A percentile compares a stretch with the other conserved stretches of the same genome.
Evolutionary conservation across 345 rosid genomes (phyloP).

Genomic region (Melastoma malabathricum): DNA sequence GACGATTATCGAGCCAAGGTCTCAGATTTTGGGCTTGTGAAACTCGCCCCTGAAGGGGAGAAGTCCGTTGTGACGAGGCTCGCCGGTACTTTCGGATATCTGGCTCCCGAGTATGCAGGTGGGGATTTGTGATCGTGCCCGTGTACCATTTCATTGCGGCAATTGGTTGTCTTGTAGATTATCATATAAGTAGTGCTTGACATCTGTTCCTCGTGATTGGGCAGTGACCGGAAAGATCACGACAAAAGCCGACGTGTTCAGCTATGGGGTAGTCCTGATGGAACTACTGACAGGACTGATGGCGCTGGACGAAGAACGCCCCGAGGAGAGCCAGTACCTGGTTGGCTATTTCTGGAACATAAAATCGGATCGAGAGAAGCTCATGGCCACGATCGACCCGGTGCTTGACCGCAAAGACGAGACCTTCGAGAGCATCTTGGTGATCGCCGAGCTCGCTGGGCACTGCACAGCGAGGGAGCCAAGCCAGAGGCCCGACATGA

Average conservation of each 20-base stretch:
- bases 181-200: not conserved
- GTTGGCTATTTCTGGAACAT: conserved; percentile 67
- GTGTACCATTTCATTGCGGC: not conserved
- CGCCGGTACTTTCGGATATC: conserved; percentile 74
- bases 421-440: conserved; percentile 38
- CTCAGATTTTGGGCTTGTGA: conserved; percentile 72
- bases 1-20: conserved; percentile 66
- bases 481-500: conserved; percentile 61
- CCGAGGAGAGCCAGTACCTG: conserved; percentile 64
- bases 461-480: conserved; percentile 76
- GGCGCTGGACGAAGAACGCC: conserved; percentile 59
- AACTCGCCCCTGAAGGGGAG: conserved; percentile 67
- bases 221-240: conserved; percentile 70
- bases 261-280: conserved; percentile 69
- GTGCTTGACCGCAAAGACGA: conserved; percentile 38
- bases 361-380: conserved; percentile 40
- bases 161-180: not conserved
- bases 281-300: conserved; percentile 56
- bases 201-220: conserved; percentile 5
- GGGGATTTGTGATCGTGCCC: conserved; percentile 2
- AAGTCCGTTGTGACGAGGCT: conserved; percentile 50
- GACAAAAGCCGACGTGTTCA: conserved; percentile 64
- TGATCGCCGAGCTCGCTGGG: conserved; percentile 54
- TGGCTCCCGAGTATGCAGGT: conserved; percentile 93
- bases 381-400: conserved; percentile 46